Evolutionary conservation across 805 yeast genomes (phyloP).

Genomic region (Lachancea lanzarotensis): DNA sequence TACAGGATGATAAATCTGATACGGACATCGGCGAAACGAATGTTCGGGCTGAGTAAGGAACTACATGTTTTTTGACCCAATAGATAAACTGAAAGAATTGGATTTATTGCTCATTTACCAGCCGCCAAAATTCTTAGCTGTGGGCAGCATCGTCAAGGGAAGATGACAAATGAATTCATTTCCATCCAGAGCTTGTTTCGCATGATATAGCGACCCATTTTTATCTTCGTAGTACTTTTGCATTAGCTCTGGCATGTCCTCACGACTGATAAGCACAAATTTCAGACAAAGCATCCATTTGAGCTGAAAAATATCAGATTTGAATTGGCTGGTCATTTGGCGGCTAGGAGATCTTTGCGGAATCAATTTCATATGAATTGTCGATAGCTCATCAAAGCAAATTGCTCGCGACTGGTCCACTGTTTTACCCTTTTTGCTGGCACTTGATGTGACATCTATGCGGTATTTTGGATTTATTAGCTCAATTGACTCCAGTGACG

Average conservation of each 20-base stretch:
- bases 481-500: slow-evolving; percentile 34
- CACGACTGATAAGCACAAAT: slow-evolving; percentile 26
- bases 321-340: slow-evolving; percentile 36
- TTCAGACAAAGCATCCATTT: slow-evolving; percentile 36
- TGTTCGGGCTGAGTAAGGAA: not conserved
- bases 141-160: slow-evolving; percentile 41
- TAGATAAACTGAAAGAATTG: not conserved
- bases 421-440: slow-evolving; percentile 12
- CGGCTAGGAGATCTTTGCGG: slow-evolving; percentile 32
- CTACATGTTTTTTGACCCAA: not conserved
- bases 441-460: slow-evolving; percentile 10
- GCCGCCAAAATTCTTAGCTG: slow-evolving; percentile 44
- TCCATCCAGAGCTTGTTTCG: slow-evolving; percentile 34
- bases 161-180: slow-evolving; percentile 38
- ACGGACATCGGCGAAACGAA: not conserved
- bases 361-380: slow-evolving; percentile 26
- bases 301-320: slow-evolving; percentile 34
- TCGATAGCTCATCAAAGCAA: slow-evolving; percentile 24
- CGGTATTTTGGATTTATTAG: slow-evolving; percentile 30
- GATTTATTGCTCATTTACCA: slow-evolving; percentile 21
- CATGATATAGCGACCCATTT: slow-evolving; percentile 32
- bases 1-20: not conserved
- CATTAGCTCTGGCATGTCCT: slow-evolving; percentile 10
- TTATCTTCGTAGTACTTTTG: slow-evolving; percentile 32
- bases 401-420: slow-evolving; percentile 31